Conservation (phyloP, 2,329 filamentous ascomycete species). For the Periglandula ipomoeae region DNA sequence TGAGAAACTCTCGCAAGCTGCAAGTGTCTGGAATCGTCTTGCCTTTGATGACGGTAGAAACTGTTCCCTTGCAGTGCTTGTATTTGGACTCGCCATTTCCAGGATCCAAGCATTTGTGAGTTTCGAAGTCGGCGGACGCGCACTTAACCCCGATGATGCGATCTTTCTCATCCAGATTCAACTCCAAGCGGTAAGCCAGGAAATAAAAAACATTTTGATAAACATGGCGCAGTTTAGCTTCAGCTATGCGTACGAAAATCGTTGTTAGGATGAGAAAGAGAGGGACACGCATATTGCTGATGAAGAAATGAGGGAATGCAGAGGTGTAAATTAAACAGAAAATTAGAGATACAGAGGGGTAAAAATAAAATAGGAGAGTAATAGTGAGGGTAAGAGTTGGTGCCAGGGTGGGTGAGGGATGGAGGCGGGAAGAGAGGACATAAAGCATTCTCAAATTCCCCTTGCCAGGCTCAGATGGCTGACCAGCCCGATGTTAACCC, state of each 20-base stretch:
- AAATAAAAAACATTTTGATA: not conserved
- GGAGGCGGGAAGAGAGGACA: too few relatives aligned
- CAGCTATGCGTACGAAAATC: not conserved
- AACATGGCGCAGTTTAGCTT: not conserved
- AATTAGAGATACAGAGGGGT: not conserved
- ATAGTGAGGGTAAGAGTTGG: too few relatives aligned
- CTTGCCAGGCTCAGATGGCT: too few relatives aligned
- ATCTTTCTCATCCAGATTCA: not conserved
- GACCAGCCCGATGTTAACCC: too few relatives aligned
- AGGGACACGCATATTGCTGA: not conserved
- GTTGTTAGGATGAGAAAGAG: not conserved
- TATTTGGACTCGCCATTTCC: not conserved
- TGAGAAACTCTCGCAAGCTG: conserved; percentile 1
- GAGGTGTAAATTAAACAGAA: not conserved
- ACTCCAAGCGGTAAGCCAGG: not conserved
- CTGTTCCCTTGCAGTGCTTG: conserved; percentile 2
- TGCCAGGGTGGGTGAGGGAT: too few relatives aligned
- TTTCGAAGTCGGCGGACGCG: not conserved
- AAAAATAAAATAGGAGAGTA: too few relatives aligned
- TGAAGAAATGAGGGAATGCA: not conserved
- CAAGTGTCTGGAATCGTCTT: not conserved
- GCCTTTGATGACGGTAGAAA: not conserved
- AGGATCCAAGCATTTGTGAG: not conserved
- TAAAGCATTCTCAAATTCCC: too few relatives aligned
- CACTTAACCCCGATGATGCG: not conserved